These are phyloP conservation scores for Recurvomyces mirabilis DNA, from an alignment of 495 filamentous ascomycete species.

Conservation along the genomic window DNA sequence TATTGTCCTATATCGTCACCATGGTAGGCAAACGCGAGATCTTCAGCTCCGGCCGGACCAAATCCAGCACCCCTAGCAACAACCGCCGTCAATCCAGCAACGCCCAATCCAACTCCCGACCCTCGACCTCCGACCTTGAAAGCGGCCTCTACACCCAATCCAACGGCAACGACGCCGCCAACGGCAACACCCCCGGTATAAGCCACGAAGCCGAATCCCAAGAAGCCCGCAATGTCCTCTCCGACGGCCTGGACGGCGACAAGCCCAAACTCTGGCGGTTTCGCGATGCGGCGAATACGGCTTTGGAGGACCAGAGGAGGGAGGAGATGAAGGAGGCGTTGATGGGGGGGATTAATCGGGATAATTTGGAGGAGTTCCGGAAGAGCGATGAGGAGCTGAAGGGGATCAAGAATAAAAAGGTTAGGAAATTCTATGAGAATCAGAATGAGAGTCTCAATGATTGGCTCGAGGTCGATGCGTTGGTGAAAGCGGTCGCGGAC, in stretches of 20 bases:
- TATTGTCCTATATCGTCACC: too few species aligned
- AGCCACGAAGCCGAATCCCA: too few species aligned
- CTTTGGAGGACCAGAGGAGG: conserved; percentile 14
- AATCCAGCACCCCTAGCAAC: neutral
- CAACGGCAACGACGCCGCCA: conserved; percentile 2
- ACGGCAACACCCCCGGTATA: too few species aligned
- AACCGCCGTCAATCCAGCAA: neutral
- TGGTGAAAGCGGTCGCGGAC: conserved; percentile 40
- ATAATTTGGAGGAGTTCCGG: conserved; percentile 32
- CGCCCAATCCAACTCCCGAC: neutral
- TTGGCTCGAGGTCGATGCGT: conserved; percentile 42
- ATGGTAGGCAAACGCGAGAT: conserved; percentile 17
- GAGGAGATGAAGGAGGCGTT: conserved; percentile 36
- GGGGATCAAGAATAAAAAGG: conserved; percentile 37
- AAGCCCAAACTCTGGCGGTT: conserved; percentile 13
- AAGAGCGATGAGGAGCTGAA: conserved; percentile 38
- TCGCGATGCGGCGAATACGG: conserved; percentile 16
- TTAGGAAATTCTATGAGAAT: conserved; percentile 37
- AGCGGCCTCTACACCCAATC: conserved; percentile 5
- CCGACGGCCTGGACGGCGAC: neutral
- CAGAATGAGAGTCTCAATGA: conserved; percentile 41
- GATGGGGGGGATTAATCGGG: conserved; percentile 34
- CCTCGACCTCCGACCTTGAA: conserved; percentile 2
- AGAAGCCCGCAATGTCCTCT: neutral
- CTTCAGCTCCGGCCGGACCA: neutral